Evolutionary conservation across 2,329 filamentous ascomycete genomes (phyloP).

Genomic region (Phyllachora maydis): DNA sequence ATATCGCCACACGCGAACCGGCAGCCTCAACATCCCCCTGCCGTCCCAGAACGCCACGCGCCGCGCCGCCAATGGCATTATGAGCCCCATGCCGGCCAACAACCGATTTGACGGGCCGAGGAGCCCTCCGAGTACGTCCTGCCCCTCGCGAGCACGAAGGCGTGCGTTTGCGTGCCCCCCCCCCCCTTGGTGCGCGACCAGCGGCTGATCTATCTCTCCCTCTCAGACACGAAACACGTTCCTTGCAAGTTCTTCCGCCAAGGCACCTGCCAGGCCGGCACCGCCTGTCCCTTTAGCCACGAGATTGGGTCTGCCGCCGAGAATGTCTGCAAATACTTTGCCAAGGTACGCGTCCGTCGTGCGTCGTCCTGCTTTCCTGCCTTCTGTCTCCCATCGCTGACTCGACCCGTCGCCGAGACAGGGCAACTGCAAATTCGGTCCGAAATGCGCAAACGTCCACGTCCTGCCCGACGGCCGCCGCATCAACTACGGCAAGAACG

Average conservation of each 20-base stretch:
- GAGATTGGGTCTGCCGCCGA: conserved; percentile 70
- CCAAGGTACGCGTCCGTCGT: conserved; percentile 46
- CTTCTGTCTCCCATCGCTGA: conserved; percentile 4
- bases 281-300: conserved; percentile 90
- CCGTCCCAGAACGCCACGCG: conserved; percentile 12
- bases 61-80: conserved; percentile 9
- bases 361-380: conserved; percentile 3
- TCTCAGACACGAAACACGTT: conserved; percentile 77
- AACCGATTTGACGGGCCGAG: conserved; percentile 35
- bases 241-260: conserved; percentile 99
- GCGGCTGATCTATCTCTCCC: conserved; percentile 1
- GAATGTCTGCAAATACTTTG: conserved; percentile 95
- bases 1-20: conserved; percentile 27
- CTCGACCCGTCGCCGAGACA: conserved; percentile 19
- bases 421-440: conserved; percentile 98
- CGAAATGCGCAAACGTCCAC: conserved; percentile 93
- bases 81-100: conserved; percentile 14
- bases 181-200: conserved; percentile 1
- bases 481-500: conserved; percentile 60
- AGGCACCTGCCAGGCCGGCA: conserved; percentile 87
- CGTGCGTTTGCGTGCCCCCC: conserved; percentile 1
- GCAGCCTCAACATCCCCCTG: conserved; percentile 34
- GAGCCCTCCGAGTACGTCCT: conserved; percentile 38
- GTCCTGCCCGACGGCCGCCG: conserved; percentile 83
- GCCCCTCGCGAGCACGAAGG: conserved; percentile 1